phyloP scores from a whole-genome alignment of 805 yeast species.

The Lipomyces sp. region DNA sequence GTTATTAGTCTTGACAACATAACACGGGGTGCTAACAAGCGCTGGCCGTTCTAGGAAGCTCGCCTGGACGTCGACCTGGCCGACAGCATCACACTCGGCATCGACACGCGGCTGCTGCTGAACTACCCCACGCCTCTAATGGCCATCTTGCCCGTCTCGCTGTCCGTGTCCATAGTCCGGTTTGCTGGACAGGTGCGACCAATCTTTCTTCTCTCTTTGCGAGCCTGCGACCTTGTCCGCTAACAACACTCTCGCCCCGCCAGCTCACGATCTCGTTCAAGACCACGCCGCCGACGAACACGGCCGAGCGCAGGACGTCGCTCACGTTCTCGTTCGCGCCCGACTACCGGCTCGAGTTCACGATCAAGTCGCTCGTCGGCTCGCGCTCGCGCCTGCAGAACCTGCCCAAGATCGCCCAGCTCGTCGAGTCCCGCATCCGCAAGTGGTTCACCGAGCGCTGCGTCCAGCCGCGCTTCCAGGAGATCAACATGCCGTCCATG shows the following conservation, averaged over 20 bases:
- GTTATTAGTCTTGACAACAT: background rate
- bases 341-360: conserved; percentile 84
- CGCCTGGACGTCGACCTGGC: conserved; percentile 87
- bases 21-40: background rate
- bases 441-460: conserved; percentile 91
- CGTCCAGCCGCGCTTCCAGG: conserved; percentile 89
- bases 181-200: conserved; percentile 71
- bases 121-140: conserved; percentile 81
- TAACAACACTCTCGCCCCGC: too few relatives aligned
- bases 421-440: conserved; percentile 76
- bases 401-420: conserved; percentile 82
- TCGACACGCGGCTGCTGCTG: conserved; percentile 72
- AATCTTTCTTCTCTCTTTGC: too few relatives aligned
- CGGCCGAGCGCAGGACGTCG: conserved; percentile 47
- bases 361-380: conserved; percentile 85
- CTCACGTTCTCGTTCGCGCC: conserved; percentile 88
- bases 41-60: conserved; percentile 61
- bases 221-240: too few relatives aligned
- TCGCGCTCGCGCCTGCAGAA: conserved; percentile 88
- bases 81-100: conserved; percentile 80
- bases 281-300: conserved; percentile 25
- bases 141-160: conserved; percentile 80
- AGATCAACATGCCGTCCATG: conserved; percentile 75
- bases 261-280: conserved; percentile 62
- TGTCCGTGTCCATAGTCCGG: conserved; percentile 83